Evolutionary conservation across 805 yeast genomes (phyloP), one percentile per base, ranked within the genome.

Genomic region (Myxozyma kluyveri): DNA sequence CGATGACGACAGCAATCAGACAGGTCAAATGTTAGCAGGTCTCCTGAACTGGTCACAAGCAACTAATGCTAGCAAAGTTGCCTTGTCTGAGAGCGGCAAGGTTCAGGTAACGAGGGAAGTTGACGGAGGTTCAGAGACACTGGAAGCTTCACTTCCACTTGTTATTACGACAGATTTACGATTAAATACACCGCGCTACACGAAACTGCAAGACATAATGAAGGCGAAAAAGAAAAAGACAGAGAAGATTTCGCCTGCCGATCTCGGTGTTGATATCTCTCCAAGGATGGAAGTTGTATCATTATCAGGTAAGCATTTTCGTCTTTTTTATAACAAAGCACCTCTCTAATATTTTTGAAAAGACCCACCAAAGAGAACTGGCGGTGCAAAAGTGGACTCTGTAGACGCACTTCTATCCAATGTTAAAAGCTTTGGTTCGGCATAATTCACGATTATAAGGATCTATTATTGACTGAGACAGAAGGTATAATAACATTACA

Each of bases 171-270:
- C 98, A 2, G 99, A 93, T 69, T 76, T 93, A 62, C 84, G 99
- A 70, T 79, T 93, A 65, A 93, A 93, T 69, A 93, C 82, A 67
- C 99, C 99, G 40, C 83, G 97, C 63, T 93, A 88, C 65, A 96
- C 95, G n/a, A 81, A 95, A 12, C 77, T 93, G 66, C 97, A 96
- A 55, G 93, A 91, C 69, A 80, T 90, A 74, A 93, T 93, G 98
- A 93, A 93, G 76, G 98, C 98, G 50, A 93, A 93, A 76, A 90
- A 90, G 81, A 90, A 88, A 76, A 96, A 96, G 3, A 75, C 90
- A 67, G 88, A 82, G 62, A 75, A 80, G 65, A 68, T 80, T 69
- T 78, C 73, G 69, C 70, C 83, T 19, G 73, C 66, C n/a, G 95
- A 86, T 62, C 78, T 87, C 54, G 86, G 83, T n/a, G 76, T 85